Evolutionary conservation across 1,139 yeast species (phyloP).

Genomic region (Blastobotrys illinoisensis): DNA sequence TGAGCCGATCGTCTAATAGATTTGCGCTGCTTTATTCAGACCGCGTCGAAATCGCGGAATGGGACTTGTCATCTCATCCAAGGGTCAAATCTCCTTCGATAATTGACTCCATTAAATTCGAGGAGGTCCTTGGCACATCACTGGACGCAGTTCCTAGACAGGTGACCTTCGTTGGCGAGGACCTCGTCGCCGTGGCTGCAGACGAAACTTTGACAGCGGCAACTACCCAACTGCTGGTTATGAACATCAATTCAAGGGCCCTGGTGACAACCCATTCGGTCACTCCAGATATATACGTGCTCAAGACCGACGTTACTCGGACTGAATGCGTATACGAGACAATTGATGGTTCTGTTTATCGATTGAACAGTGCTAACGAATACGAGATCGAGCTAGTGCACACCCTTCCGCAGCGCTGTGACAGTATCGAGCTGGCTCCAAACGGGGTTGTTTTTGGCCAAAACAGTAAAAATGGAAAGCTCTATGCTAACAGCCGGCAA

Average conservation of each 20-base stretch:
- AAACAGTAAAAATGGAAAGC: slow-evolving; percentile 58
- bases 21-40: slow-evolving; percentile 54
- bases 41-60: slow-evolving; percentile 38
- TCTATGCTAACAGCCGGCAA: slow-evolving; percentile 58
- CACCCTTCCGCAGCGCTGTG: slow-evolving; percentile 65
- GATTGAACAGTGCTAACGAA: slow-evolving; percentile 26
- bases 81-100: slow-evolving; percentile 46
- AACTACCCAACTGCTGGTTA: slow-evolving; percentile 7
- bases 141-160: slow-evolving; percentile 54
- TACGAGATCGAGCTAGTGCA: slow-evolving; percentile 34
- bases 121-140: slow-evolving; percentile 28
- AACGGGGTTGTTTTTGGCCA: slow-evolving; percentile 59
- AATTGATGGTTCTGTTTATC: slow-evolving; percentile 55
- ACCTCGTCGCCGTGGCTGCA: slow-evolving; percentile 49
- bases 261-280: slow-evolving; percentile 21
- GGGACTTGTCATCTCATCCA: slow-evolving; percentile 30
- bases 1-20: slow-evolving; percentile 52
- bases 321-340: slow-evolving; percentile 52
- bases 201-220: slow-evolving; percentile 35
- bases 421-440: slow-evolving; percentile 41
- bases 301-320: slow-evolving; percentile 54
- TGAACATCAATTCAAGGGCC: slow-evolving; percentile 2
- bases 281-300: slow-evolving; percentile 47
- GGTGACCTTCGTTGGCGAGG: slow-evolving; percentile 51
- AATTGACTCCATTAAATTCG: slow-evolving; percentile 33